phyloP scores from a whole-genome alignment of 352 stramenopile genomes.

The Phytophthora cactorum region DNA sequence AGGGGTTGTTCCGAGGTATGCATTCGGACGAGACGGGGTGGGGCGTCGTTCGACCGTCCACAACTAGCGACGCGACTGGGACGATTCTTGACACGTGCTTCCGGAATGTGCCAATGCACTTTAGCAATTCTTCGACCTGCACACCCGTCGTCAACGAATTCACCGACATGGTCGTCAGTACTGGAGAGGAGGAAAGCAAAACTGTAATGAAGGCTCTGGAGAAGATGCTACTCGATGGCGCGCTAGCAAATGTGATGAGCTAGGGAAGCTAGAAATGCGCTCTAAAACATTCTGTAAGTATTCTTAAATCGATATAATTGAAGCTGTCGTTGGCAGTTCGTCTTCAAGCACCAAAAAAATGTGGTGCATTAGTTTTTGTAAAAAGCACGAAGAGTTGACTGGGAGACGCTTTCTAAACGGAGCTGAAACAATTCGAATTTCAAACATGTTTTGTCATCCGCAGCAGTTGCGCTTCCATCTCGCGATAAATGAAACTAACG shows the following conservation, averaged over 20 bases:
- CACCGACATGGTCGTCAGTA: conserved; percentile 27
- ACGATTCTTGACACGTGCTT: conserved; percentile 40
- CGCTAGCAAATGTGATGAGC: conserved; percentile 10
- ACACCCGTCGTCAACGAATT: conserved; percentile 33
- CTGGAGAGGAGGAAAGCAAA: conserved; percentile 31
- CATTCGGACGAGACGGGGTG: conserved; percentile 43
- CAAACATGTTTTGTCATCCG: conserved; percentile 25
- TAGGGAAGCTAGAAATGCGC: background rate
- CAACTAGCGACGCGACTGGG: background rate
- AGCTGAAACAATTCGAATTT: background rate
- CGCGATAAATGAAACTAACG: conserved; percentile 44
- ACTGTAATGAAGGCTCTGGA: conserved; percentile 22
- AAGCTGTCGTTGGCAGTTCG: too few relatives aligned
- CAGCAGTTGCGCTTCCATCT: conserved; percentile 44
- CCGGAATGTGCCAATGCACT: conserved; percentile 39
- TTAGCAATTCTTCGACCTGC: conserved; percentile 13
- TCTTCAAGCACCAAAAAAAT: too few relatives aligned
- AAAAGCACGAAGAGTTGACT: too few relatives aligned
- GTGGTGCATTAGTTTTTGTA: too few relatives aligned
- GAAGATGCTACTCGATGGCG: conserved; percentile 33
- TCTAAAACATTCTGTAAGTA: too few relatives aligned
- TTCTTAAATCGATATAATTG: too few relatives aligned
- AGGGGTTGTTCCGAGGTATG: conserved; percentile 33
- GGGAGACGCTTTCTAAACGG: too few relatives aligned
- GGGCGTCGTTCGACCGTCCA: conserved; percentile 23